Conservation (phyloP, 805 yeast genomes). For the Hanseniaspora valbyensis region DNA sequence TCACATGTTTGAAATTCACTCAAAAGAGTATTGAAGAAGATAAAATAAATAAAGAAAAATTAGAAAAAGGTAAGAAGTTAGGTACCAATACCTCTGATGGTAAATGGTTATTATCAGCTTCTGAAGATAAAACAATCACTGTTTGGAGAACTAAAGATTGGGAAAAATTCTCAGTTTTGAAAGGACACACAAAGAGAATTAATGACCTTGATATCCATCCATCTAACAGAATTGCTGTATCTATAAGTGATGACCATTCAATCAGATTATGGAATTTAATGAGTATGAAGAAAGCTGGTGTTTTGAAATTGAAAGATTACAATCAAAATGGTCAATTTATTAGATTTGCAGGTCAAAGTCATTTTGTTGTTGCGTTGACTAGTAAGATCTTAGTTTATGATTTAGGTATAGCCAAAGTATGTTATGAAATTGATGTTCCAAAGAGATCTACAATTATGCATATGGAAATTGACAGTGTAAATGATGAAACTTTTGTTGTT, state of each 20-base stretch:
- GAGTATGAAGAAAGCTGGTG: constrained; percentile 91
- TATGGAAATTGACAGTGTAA: constrained; percentile 40
- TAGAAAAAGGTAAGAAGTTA: constrained; percentile 29
- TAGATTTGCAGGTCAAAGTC: constrained; percentile 49
- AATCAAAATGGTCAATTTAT: constrained; percentile 57
- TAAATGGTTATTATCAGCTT: constrained; percentile 83
- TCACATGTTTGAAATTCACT: constrained; percentile 66
- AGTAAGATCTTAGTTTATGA: constrained; percentile 55
- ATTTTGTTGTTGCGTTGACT: constrained; percentile 64
- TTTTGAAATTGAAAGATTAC: constrained; percentile 58
- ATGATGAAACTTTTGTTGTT: constrained; percentile 45
- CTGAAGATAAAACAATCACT: constrained; percentile 79
- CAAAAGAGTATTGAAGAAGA: constrained; percentile 31
- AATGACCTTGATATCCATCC: constrained; percentile 86
- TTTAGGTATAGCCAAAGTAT: constrained; percentile 50
- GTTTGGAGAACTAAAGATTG: constrained; percentile 96
- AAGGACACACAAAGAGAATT: constrained; percentile 78
- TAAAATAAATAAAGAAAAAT: constrained; percentile 19
- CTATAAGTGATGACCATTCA: constrained; percentile 77
- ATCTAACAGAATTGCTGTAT: constrained; percentile 76
- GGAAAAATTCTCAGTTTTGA: constrained; percentile 80
- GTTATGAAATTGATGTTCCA: constrained; percentile 41
- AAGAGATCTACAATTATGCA: constrained; percentile 51
- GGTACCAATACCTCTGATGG: constrained; percentile 26
- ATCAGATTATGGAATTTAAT: constrained; percentile 88